Percentiles rank a stretch among this genome's conserved stretches.
phyloP scores from a whole-genome alignment of 2,329 filamentous ascomycete species.

The Botryotinia globosa region DNA sequence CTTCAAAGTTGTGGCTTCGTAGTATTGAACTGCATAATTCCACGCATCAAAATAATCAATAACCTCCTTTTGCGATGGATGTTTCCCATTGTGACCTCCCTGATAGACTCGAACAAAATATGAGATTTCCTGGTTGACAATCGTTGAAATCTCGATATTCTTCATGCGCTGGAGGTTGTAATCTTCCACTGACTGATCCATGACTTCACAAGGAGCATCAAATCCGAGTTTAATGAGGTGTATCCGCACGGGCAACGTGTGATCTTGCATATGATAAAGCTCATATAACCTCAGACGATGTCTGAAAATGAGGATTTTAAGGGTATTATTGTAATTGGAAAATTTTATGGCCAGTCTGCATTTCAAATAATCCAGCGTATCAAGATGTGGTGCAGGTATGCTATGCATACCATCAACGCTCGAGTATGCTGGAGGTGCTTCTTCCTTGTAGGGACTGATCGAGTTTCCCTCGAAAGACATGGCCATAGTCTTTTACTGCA shows the following conservation, averaged over 20 bases:
- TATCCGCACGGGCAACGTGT: not conserved
- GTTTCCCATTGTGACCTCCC: not conserved
- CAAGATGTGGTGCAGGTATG: not conserved
- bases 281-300: constrained; percentile 3
- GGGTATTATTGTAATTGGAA: not conserved
- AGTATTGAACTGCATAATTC: not conserved
- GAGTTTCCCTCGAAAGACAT: not conserved
- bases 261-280: not conserved
- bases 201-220: not conserved
- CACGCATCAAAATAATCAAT: not conserved
- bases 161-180: not conserved
- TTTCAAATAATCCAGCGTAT: not conserved
- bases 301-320: not conserved
- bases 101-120: not conserved
- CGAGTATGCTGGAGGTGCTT: not conserved
- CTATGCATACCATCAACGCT: not conserved
- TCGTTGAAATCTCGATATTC: not conserved
- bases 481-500: not conserved
- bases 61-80: not conserved
- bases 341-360: not conserved
- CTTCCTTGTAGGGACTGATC: not conserved
- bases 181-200: not conserved
- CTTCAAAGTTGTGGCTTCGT: not conserved
- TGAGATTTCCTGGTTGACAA: not conserved
- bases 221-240: not conserved